Conservation (phyloP, 495 filamentous ascomycete genomes). For the Daldinia childiae region DNA sequence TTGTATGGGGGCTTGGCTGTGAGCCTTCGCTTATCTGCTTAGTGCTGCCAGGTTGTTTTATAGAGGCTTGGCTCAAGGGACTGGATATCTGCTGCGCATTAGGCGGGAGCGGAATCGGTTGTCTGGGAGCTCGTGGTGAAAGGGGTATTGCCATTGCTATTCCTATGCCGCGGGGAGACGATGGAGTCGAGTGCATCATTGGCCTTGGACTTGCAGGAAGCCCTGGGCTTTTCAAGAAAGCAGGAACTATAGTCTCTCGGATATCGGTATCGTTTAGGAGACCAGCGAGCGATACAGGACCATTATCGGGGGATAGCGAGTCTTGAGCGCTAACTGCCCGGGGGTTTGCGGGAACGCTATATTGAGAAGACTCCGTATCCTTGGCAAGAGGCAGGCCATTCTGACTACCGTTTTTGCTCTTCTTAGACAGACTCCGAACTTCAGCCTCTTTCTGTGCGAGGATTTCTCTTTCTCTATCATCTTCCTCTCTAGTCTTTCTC, state of each 20-base stretch:
- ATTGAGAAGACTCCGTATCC: constrained; percentile 23
- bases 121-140: constrained; percentile 74
- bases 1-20: constrained; percentile 46
- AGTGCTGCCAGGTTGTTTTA: constrained; percentile 51
- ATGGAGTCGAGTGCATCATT: constrained; percentile 73
- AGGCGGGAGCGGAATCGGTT: constrained; percentile 71
- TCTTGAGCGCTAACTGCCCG: constrained; percentile 37
- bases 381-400: constrained; percentile 52
- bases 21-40: constrained; percentile 47
- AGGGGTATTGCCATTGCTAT: constrained; percentile 68
- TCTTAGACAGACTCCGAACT: constrained; percentile 70
- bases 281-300: constrained; percentile 59
- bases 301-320: constrained; percentile 41
- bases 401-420: constrained; percentile 64
- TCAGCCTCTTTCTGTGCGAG: constrained; percentile 70
- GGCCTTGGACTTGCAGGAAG: constrained; percentile 90
- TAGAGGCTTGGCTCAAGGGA: constrained; percentile 50
- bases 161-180: constrained; percentile 67
- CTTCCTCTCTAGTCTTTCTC: constrained; percentile 85
- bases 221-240: constrained; percentile 79
- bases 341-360: constrained; percentile 47
- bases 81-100: constrained; percentile 69
- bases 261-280: constrained; percentile 53
- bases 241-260: constrained; percentile 55
- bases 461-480: constrained; percentile 80